Conservation (phyloP, 2,329 filamentous ascomycete genomes). For the Pseudogymnoascus sp. region DNA sequence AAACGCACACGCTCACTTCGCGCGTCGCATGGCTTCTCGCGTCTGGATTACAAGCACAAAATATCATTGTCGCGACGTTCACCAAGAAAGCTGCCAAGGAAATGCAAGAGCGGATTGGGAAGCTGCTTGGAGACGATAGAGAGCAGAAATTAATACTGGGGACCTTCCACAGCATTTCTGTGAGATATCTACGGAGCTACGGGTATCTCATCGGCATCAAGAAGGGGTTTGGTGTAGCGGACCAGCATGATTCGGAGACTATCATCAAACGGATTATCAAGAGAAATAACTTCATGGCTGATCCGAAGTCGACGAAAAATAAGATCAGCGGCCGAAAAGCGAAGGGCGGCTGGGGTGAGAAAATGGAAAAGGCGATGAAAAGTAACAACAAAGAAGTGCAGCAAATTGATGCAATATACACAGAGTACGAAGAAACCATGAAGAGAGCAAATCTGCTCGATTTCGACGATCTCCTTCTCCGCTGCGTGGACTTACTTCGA, state of each 20-base stretch:
- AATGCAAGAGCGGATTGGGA: constrained; percentile 83
- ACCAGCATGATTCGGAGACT: constrained; percentile 68
- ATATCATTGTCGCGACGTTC: constrained; percentile 92
- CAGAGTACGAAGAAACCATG: constrained; percentile 71
- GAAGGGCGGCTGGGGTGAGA: constrained; percentile 33
- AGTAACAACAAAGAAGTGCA: constrained; percentile 43
- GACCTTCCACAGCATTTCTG: constrained; percentile 89
- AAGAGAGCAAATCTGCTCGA: constrained; percentile 74
- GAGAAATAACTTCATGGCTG: constrained; percentile 57
- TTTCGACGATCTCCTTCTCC: constrained; percentile 85
- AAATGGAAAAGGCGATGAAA: constrained; percentile 19
- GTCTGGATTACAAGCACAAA: constrained; percentile 64
- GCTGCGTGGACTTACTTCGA: constrained; percentile 70
- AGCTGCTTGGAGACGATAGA: constrained; percentile 66
- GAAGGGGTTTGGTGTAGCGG: constrained; percentile 83
- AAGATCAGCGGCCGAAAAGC: constrained; percentile 67
- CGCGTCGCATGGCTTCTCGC: constrained; percentile 83
- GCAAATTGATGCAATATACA: constrained; percentile 61
- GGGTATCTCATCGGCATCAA: constrained; percentile 75
- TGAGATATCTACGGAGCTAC: constrained; percentile 75
- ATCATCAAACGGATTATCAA: constrained; percentile 81
- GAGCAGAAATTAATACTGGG: constrained; percentile 75
- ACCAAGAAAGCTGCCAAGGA: constrained; percentile 90
- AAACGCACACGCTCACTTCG: constrained; percentile 91
- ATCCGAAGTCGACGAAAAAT: constrained; percentile 60